A percentile compares a stretch with the other conserved stretches of the same genome.
phyloP scores from a whole-genome alignment of 495 filamentous ascomycete species.

The Penicillium psychrofluorescens region DNA sequence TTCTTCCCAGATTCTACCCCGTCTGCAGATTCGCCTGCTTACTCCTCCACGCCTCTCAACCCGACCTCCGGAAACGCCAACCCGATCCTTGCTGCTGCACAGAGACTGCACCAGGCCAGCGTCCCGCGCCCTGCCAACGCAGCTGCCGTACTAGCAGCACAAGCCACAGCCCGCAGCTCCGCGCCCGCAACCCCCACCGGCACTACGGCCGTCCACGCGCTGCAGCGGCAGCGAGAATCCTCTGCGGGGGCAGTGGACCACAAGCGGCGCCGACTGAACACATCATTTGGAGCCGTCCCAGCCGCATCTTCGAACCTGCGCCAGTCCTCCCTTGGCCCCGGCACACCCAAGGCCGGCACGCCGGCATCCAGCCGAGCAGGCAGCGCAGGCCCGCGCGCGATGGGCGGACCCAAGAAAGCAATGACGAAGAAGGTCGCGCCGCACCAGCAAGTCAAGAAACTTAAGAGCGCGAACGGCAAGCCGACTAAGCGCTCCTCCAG shows the following conservation, averaged over 20 bases:
- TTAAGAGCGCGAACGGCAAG: slow-evolving; percentile 45
- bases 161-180: slow-evolving; percentile 34
- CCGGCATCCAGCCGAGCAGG: slow-evolving; percentile 58
- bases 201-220: slow-evolving; percentile 48
- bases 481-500: slow-evolving; percentile 48
- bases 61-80: slow-evolving; percentile 38
- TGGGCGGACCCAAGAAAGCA: slow-evolving; percentile 39
- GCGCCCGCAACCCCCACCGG: slow-evolving; percentile 62
- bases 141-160: slow-evolving; percentile 16
- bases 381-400: slow-evolving; percentile 58
- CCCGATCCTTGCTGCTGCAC: slow-evolving; percentile 34
- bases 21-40: slow-evolving; percentile 20
- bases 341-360: slow-evolving; percentile 75
- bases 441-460: slow-evolving; percentile 52
- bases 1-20: slow-evolving; percentile 40
- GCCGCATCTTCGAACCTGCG: slow-evolving; percentile 66
- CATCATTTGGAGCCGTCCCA: slow-evolving; percentile 57
- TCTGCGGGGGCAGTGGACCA: slow-evolving; percentile 66
- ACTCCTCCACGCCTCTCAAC: slow-evolving; percentile 33
- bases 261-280: slow-evolving; percentile 66
- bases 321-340: slow-evolving; percentile 75
- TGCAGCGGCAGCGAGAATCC: slow-evolving; percentile 63
- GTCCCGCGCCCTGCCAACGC: slow-evolving; percentile 13
- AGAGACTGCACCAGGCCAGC: slow-evolving; percentile 38
- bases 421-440: slow-evolving; percentile 61